Conservation (phyloP, 163 green algal genomes). For the Scenedesmus sp. region DNA sequence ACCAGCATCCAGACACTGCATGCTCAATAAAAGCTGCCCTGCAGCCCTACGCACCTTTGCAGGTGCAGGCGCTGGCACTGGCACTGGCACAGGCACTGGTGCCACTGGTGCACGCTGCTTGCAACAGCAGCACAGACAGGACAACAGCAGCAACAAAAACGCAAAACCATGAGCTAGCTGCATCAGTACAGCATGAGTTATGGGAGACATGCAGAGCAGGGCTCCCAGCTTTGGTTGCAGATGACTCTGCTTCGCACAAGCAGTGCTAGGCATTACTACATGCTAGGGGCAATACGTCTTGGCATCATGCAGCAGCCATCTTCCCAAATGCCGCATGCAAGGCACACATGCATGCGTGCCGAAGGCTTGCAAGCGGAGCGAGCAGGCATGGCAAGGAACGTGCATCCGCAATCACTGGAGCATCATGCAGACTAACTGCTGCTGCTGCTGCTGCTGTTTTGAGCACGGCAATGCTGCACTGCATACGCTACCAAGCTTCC, state of each 20-base stretch:
- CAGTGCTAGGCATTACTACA: too few species aligned
- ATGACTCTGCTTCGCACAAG: not conserved
- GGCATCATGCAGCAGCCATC: too few species aligned
- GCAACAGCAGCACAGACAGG: constrained; percentile 15
- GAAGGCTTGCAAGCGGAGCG: too few species aligned
- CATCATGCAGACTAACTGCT: too few species aligned
- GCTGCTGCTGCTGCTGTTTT: not conserved
- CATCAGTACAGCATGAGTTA: not conserved
- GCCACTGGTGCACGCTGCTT: not conserved
- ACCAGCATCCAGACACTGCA: not conserved
- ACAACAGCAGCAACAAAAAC: not conserved
- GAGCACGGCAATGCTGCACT: too few species aligned
- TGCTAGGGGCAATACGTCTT: too few species aligned
- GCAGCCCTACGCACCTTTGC: constrained; percentile 6
- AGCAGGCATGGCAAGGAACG: too few species aligned
- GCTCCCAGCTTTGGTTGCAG: not conserved
- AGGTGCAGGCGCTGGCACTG: constrained; percentile 1
- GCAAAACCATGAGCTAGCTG: not conserved
- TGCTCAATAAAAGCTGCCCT: not conserved
- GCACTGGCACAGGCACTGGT: constrained; percentile 3
- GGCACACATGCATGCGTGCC: too few species aligned
- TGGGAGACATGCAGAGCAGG: not conserved
- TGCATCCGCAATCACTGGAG: too few species aligned
- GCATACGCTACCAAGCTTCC: too few species aligned
- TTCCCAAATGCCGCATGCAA: too few species aligned